Evolutionary conservation across 179 eudicot genomes (phyloP), one percentile per base, ranked within the genome.

Genomic region (Kewa caespitosa): DNA sequence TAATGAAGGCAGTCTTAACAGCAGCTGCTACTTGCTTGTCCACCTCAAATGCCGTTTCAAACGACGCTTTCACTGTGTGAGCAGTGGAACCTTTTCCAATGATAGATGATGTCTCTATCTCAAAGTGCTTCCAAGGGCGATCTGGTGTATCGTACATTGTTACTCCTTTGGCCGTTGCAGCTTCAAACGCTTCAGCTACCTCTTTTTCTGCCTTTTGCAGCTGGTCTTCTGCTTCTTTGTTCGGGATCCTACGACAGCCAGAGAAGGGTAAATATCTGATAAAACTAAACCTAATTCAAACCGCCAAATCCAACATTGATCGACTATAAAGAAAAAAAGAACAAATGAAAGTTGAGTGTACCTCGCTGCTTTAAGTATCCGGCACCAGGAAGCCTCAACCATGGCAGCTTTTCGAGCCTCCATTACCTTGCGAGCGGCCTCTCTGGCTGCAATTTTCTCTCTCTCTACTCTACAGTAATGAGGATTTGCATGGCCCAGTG

Each of bases 321-420:
- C 12, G 5, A 48, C 20, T 17, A 23, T 69, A 41, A 39, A 38
- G 31, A 76, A 17, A 36, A 34, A 23, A 37, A 61, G 30, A 27
- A 41, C 57, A 57, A 6, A 71, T 25, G 8, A 31, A 32, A 42
- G 15, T 41, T 25, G 43, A 70, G 39, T 25, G 38, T 74, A 92
- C 98, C 98, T 83, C 31, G 98, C 94, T 28, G 98, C 97, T 71
- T 75, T 79, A 81, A 94, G 97, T 80, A 94, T 92, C 31, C 94
- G 85, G 63, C 98, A 92, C 98, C 98, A 94, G 42, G 98, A 92
- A 50, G 97, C 97, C 87, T 94, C 98, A 70, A 91, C 94, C 98
- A 94, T 87, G 31, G 97, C 97, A 79, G 97, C 94, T 79, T 90
- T 94, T 67, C 92, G 88, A 77, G 97, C 91, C 79, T 92, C 90